phyloP scores from a whole-genome alignment of 345 rosid species.

The Bretschneidera sinensis region DNA sequence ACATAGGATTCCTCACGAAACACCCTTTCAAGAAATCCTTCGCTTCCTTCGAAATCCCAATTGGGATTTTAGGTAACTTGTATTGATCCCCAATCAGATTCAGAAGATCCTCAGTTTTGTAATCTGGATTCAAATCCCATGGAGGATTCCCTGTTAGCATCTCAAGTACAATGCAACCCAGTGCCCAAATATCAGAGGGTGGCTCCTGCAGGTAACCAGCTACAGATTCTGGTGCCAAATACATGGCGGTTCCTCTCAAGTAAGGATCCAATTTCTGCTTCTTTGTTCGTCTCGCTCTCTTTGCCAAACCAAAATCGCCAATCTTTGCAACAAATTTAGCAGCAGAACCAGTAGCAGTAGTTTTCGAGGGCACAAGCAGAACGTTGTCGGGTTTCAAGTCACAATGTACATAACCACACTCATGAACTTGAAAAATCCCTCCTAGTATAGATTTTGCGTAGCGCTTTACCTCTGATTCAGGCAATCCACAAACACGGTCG shows the following conservation, averaged over 20 bases:
- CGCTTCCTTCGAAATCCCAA: too few species aligned
- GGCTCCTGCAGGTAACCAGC: conserved; percentile 17
- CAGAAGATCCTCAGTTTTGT: too few species aligned
- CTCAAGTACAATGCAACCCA: conserved; percentile 49
- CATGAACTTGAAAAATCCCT: conserved; percentile 32
- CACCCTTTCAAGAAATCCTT: too few species aligned
- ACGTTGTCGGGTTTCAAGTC: conserved; percentile 40
- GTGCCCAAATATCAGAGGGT: conserved; percentile 45
- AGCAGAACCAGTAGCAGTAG: not conserved
- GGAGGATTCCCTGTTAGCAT: conserved; percentile 38
- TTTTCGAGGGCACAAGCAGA: conserved; percentile 21
- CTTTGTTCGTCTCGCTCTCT: conserved; percentile 16
- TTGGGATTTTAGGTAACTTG: too few species aligned
- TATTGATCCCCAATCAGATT: too few species aligned
- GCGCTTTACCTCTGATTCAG: conserved; percentile 25
- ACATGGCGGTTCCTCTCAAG: conserved; percentile 31
- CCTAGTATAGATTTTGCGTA: conserved; percentile 30
- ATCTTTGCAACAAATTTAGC: conserved; percentile 17
- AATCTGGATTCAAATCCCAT: too few species aligned
- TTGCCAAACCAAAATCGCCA: conserved; percentile 38
- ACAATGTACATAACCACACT: conserved; percentile 30
- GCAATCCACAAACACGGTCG: conserved; percentile 22
- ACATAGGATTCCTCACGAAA: too few species aligned
- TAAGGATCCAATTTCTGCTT: conserved; percentile 8
- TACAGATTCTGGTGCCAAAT: conserved; percentile 35